Evolutionary conservation across 2,329 filamentous ascomycete genomes (phyloP).

Genomic region (Lasiodiplodia citricola): DNA sequence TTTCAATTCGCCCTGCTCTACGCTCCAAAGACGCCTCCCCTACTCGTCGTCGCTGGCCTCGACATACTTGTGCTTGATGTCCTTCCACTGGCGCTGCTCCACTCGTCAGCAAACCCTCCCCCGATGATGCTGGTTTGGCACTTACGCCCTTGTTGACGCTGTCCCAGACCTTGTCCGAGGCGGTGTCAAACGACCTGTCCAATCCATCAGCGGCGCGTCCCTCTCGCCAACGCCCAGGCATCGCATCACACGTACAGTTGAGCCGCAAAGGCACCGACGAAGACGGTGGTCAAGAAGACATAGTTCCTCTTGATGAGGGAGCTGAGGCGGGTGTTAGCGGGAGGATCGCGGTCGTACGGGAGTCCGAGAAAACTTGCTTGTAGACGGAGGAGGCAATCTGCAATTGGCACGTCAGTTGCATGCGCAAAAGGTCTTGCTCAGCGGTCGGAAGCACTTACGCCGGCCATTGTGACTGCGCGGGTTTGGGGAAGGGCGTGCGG

Average conservation of each 20-base stretch:
- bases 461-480: conserved; percentile 60
- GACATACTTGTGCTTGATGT: conserved; percentile 91
- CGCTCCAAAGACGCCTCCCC: conserved; percentile 5
- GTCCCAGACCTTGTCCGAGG: conserved; percentile 89
- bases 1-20: conserved; percentile 10
- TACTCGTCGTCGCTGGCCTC: conserved; percentile 68
- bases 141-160: conserved; percentile 88
- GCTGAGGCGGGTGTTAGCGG: conserved; percentile 59
- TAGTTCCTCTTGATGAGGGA: conserved; percentile 84
- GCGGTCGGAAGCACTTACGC: conserved; percentile 54
- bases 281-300: conserved; percentile 85
- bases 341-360: conserved; percentile 32
- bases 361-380: conserved; percentile 48
- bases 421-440: conserved; percentile 30
- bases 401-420: conserved; percentile 37
- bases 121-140: conserved; percentile 35
- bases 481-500: conserved; percentile 32
- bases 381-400: conserved; percentile 61
- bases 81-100: conserved; percentile 96
- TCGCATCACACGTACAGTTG: conserved; percentile 74
- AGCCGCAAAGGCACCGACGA: conserved; percentile 84
- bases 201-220: conserved; percentile 21
- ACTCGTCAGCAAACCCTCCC: conserved; percentile 32
- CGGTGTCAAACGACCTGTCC: conserved; percentile 78
- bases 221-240: conserved; percentile 28